Evolutionary conservation across 768 basidiomycete species (phyloP).

Genomic region (Hysterangium stoloniferum): DNA sequence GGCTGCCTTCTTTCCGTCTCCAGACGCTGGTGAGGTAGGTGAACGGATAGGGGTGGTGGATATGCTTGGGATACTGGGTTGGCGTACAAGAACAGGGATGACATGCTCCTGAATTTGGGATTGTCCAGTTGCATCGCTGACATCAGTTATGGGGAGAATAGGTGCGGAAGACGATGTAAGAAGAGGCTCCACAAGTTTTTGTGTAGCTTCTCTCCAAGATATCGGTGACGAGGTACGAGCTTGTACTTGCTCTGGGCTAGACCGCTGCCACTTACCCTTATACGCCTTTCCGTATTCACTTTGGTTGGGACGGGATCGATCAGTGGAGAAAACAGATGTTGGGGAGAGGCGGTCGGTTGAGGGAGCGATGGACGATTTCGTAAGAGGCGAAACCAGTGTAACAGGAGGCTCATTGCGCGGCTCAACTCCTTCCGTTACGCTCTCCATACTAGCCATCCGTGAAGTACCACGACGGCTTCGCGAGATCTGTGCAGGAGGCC

Average conservation of each 20-base stretch:
- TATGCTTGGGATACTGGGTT: constrained; percentile 13
- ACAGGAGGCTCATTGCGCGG: not conserved
- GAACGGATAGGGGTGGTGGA: constrained; percentile 30
- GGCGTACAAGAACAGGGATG: not conserved
- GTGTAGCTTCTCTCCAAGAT: not conserved
- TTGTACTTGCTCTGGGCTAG: not conserved
- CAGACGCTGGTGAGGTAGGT: constrained; percentile 18
- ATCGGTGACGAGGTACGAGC: not conserved
- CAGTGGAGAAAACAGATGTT: not conserved
- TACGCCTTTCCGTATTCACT: not conserved
- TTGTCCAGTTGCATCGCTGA: not conserved
- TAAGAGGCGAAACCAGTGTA: not conserved
- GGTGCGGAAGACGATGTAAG: not conserved
- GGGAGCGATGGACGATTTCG: not conserved
- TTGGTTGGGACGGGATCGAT: not conserved
- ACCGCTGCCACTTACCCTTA: not conserved
- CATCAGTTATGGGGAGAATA: not conserved
- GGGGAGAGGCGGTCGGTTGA: not conserved
- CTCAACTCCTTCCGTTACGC: not conserved
- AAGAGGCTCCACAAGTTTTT: not conserved
- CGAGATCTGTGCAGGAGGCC: not conserved
- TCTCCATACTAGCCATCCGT: not conserved
- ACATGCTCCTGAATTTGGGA: too few relatives aligned
- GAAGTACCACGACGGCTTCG: not conserved
- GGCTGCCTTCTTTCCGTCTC: constrained; percentile 14